Percentiles rank a stretch among this genome's conserved stretches.
Evolutionary conservation across 805 yeast genomes (phyloP).

Genomic region (Candida vaughaniae): DNA sequence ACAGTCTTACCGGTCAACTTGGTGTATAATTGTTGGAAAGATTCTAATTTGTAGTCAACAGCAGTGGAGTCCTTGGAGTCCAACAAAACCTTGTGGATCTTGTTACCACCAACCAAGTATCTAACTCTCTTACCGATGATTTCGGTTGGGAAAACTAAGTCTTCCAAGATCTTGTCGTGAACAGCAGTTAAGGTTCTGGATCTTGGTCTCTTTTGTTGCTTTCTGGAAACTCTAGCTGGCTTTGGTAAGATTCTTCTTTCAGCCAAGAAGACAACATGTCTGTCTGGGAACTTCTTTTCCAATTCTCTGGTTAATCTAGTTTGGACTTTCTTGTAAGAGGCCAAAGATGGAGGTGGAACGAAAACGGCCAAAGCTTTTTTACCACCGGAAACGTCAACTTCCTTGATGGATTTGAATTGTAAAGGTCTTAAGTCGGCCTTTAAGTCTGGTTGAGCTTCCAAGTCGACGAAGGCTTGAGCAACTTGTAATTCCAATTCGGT

Average conservation of each 20-base stretch:
- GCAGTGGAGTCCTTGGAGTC: slow-evolving; percentile 97
- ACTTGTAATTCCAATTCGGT: slow-evolving; percentile 98
- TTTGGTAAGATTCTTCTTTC: slow-evolving; percentile 99
- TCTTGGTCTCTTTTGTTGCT: slow-evolving; percentile 98
- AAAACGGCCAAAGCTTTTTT: slow-evolving; percentile 97
- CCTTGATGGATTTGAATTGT: slow-evolving; percentile 98
- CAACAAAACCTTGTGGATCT: slow-evolving; percentile 94
- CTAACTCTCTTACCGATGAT: slow-evolving; percentile 98
- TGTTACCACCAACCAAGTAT: slow-evolving; percentile 98
- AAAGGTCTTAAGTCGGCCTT: slow-evolving; percentile 98
- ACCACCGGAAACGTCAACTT: slow-evolving; percentile 97
- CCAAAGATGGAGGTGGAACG: slow-evolving; percentile 94
- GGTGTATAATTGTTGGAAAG: slow-evolving; percentile 97
- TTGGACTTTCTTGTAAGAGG: slow-evolving; percentile 96
- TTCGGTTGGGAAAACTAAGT: slow-evolving; percentile 99
- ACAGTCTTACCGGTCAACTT: slow-evolving; percentile 99
- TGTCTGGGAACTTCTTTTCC: slow-evolving; percentile 99
- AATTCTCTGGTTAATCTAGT: slow-evolving; percentile 97
- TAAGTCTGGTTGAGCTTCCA: slow-evolving; percentile 94
- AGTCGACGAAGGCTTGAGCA: slow-evolving; percentile 97
- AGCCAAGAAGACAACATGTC: slow-evolving; percentile 98
- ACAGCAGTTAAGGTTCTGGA: slow-evolving; percentile 99
- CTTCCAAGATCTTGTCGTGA: slow-evolving; percentile 98
- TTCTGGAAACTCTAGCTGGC: slow-evolving; percentile 95
- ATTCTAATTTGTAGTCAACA: slow-evolving; percentile 98